Evolutionary conservation across 2,329 filamentous ascomycete genomes (phyloP).

Genomic region (Fusarium musae): DNA sequence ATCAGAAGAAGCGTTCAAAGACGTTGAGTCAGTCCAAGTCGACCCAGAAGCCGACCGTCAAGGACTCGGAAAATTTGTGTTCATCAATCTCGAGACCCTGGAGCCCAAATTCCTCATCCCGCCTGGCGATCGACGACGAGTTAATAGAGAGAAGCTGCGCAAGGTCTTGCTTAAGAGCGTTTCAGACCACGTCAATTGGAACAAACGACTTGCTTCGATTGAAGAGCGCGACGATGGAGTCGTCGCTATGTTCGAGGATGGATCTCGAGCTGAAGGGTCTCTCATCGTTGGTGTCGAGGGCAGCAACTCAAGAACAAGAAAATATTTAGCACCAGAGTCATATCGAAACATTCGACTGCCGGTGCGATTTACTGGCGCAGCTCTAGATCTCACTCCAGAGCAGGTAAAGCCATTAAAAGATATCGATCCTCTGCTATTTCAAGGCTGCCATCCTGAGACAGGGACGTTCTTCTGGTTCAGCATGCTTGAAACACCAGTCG

Average conservation of each 20-base stretch:
- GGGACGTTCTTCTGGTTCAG: conserved; percentile 12
- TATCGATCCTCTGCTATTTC: conserved; percentile 7
- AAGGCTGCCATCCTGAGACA: not conserved
- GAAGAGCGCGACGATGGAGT: not conserved
- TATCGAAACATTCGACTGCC: conserved; percentile 6
- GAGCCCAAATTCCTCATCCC: conserved; percentile 11
- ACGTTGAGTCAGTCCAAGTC: conserved; percentile 3
- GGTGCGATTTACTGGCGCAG: not conserved
- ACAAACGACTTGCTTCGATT: conserved; percentile 3
- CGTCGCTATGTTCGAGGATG: not conserved
- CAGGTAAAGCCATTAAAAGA: conserved; percentile 7
- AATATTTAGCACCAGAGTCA: not conserved
- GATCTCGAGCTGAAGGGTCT: not conserved
- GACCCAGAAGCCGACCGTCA: conserved; percentile 8
- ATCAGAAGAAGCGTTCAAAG: not conserved
- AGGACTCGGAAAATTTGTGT: conserved; percentile 9
- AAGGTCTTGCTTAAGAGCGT: not conserved
- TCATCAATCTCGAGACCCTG: conserved; percentile 1
- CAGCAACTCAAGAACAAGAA: conserved; percentile 7
- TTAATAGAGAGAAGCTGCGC: conserved; percentile 10
- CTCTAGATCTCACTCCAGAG: conserved; percentile 9
- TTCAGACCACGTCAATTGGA: not conserved
- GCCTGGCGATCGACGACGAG: not conserved
- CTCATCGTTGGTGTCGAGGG: conserved; percentile 9
- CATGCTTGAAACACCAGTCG: not conserved